These are phyloP conservation scores for Lachnellula subtilissima DNA, from an alignment of 2,329 filamentous ascomycete genomes.

Conservation along the genomic window DNA sequence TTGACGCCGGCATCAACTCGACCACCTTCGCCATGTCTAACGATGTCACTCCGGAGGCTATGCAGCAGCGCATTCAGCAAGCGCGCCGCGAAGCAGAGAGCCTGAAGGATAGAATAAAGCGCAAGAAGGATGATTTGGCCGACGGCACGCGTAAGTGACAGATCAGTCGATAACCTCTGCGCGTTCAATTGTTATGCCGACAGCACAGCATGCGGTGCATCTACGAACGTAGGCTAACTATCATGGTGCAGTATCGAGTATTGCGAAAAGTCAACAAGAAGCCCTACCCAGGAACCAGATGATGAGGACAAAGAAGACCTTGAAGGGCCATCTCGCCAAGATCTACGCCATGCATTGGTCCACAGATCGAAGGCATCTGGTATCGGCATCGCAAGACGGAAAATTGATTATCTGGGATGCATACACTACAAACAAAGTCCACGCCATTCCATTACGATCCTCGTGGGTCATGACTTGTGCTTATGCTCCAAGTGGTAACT, in stretches of 20 bases:
- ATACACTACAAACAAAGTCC: slow-evolving; percentile 99
- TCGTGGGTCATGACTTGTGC: slow-evolving; percentile 99
- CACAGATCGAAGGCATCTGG: slow-evolving; percentile 91
- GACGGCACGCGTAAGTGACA: slow-evolving; percentile 85
- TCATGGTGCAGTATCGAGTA: slow-evolving; percentile 68
- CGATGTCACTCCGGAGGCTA: slow-evolving; percentile 67
- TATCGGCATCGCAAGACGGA: slow-evolving; percentile 96
- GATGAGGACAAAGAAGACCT: slow-evolving; percentile 95
- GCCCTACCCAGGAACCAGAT: slow-evolving; percentile 81
- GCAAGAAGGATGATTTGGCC: slow-evolving; percentile 99
- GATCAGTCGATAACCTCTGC: neutral
- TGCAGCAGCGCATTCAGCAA: slow-evolving; percentile 89
- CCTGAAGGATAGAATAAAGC: slow-evolving; percentile 97
- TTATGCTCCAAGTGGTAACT: slow-evolving; percentile 97
- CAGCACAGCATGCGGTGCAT: neutral
- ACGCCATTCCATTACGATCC: slow-evolving; percentile 92
- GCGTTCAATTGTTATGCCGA: neutral
- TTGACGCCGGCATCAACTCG: slow-evolving; percentile 12
- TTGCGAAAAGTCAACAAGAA: slow-evolving; percentile 89
- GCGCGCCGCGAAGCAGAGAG: slow-evolving; percentile 97
- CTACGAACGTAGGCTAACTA: slow-evolving; percentile 14
- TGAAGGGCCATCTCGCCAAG: slow-evolving; percentile 97
- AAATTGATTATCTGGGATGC: slow-evolving; percentile 99
- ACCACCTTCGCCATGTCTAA: slow-evolving; percentile 34
- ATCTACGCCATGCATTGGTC: slow-evolving; percentile 99